A percentile compares a stretch with the other conserved stretches of the same genome.
Evolutionary conservation across 2,329 filamentous ascomycete genomes (phyloP).

Genomic region (Neurospora sp.): DNA sequence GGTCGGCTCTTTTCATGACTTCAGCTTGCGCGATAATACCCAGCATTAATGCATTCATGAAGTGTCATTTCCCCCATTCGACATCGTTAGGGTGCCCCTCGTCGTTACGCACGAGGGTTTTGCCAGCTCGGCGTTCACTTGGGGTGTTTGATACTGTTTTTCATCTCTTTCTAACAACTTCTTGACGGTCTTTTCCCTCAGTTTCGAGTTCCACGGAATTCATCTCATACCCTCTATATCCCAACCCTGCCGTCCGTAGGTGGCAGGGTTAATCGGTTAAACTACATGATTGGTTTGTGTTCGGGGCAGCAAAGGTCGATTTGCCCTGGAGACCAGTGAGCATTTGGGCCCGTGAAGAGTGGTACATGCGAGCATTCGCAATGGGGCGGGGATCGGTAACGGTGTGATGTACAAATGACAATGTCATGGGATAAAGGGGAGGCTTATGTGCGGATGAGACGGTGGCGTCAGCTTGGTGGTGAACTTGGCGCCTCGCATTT

Average conservation of each 20-base stretch:
- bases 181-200: conserved; percentile 5
- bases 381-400: background rate
- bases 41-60: conserved; percentile 46
- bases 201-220: conserved; percentile 6
- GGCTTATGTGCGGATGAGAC: conserved; percentile 8
- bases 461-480: conserved; percentile 9
- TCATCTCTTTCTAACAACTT: conserved; percentile 11
- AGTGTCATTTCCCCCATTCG: conserved; percentile 26
- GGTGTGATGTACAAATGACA: background rate
- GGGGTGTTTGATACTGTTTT: conserved; percentile 16
- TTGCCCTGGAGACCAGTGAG: background rate
- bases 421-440: background rate
- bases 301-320: background rate
- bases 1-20: conserved; percentile 20
- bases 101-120: conserved; percentile 27
- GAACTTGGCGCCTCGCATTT: background rate
- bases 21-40: conserved; percentile 43
- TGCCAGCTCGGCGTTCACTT: conserved; percentile 34
- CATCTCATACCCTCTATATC: conserved; percentile 4
- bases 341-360: background rate
- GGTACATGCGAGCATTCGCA: background rate
- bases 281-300: background rate
- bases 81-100: conserved; percentile 22
- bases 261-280: background rate
- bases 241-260: background rate